Evolutionary conservation across 1,284 basidiomycete species (phyloP).

Genomic region (Microbotryum silenes-acaulis): DNA sequence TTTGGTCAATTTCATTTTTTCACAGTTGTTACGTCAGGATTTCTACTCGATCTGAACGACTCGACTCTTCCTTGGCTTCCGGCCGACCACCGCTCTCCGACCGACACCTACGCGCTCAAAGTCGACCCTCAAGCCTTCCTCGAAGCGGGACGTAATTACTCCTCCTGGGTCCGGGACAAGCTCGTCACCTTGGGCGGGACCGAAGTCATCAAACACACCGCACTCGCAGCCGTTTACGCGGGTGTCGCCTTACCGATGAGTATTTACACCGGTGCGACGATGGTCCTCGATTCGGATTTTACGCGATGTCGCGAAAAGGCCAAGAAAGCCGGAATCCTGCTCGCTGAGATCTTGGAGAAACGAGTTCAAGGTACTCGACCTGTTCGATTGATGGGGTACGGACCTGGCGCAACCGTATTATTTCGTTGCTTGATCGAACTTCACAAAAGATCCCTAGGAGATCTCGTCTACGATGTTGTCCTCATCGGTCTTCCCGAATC

Average conservation of each 20-base stretch:
- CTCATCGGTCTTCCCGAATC: constrained; percentile 48
- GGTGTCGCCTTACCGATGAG: constrained; percentile 49
- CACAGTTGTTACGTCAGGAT: constrained; percentile 46
- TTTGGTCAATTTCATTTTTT: too few relatives aligned
- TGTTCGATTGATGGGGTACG: constrained; percentile 46
- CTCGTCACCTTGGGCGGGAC: constrained; percentile 41
- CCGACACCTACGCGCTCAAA: constrained; percentile 44
- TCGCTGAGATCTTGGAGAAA: constrained; percentile 50
- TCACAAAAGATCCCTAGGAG: constrained; percentile 19
- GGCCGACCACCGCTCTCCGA: constrained; percentile 30
- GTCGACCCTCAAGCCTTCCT: constrained; percentile 42
- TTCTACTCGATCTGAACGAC: constrained; percentile 44
- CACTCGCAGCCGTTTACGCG: constrained; percentile 48
- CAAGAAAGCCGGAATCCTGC: constrained; percentile 48
- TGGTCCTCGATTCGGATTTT: constrained; percentile 41
- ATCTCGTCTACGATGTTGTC: constrained; percentile 49
- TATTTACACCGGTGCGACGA: constrained; percentile 39
- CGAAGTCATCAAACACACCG: constrained; percentile 51
- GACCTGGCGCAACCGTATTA: constrained; percentile 49
- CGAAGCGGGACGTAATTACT: constrained; percentile 44
- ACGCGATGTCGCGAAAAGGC: constrained; percentile 47
- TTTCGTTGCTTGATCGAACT: constrained; percentile 49
- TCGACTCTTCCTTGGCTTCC: constrained; percentile 43
- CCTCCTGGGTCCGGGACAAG: constrained; percentile 33
- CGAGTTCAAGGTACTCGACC: constrained; percentile 51